phyloP scores from a whole-genome alignment of 176 grass and related monocot species.

The Oryza officinalis region DNA sequence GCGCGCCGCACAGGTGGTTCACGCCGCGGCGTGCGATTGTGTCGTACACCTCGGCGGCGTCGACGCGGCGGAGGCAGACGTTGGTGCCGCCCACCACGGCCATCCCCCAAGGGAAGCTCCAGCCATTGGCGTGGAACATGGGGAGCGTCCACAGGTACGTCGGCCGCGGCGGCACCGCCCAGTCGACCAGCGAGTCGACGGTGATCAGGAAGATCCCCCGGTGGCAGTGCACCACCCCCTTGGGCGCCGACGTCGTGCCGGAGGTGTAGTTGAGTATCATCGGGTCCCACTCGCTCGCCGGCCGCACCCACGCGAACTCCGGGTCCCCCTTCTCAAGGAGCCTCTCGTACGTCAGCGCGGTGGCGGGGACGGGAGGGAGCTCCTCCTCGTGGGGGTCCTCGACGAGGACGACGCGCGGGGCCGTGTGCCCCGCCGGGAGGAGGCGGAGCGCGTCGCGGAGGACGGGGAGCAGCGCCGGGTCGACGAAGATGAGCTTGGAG shows the following conservation, averaged over 20 bases:
- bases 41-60: slow-evolving; percentile 47
- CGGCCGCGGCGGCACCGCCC: slow-evolving; percentile 55
- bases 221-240: slow-evolving; percentile 91
- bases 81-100: slow-evolving; percentile 76
- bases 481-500: slow-evolving; percentile 68
- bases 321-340: slow-evolving; percentile 62
- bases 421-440: slow-evolving; percentile 35
- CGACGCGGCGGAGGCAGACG: slow-evolving; percentile 73
- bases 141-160: slow-evolving; percentile 87
- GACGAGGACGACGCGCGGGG: slow-evolving; percentile 59
- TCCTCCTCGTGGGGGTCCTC: slow-evolving; percentile 65
- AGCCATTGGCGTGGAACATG: slow-evolving; percentile 94
- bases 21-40: slow-evolving; percentile 41
- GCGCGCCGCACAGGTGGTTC: slow-evolving; percentile 84
- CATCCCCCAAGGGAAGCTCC: slow-evolving; percentile 89
- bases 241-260: slow-evolving; percentile 85
- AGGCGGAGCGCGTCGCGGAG: slow-evolving; percentile 50
- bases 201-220: slow-evolving; percentile 62
- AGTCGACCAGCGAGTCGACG: slow-evolving; percentile 53
- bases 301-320: slow-evolving; percentile 66
- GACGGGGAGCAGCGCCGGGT: slow-evolving; percentile 44
- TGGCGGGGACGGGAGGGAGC: not conserved
- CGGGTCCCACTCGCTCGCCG: slow-evolving; percentile 77
- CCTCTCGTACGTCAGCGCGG: slow-evolving; percentile 57
- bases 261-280: slow-evolving; percentile 96